A percentile compares a stretch with the other conserved stretches of the same genome.
phyloP scores from a whole-genome alignment of 2,329 filamentous ascomycete species.

The Colletotrichum echinochloae region DNA sequence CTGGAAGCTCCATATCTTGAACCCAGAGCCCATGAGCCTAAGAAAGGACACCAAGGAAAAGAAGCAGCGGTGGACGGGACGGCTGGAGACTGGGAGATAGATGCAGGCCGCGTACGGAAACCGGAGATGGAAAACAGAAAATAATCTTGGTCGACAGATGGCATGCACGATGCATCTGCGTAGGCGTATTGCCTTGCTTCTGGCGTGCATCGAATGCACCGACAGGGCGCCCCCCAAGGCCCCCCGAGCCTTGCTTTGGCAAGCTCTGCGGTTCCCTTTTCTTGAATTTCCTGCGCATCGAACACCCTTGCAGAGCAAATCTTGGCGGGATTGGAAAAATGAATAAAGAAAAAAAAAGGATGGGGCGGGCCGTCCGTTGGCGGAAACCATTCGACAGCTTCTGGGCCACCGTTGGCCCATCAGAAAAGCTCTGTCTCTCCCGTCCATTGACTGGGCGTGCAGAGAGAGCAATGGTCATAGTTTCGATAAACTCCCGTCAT shows the following conservation, averaged over 20 bases:
- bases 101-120: neutral
- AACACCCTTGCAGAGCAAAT: slow-evolving; percentile 11
- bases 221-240: neutral
- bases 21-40: neutral
- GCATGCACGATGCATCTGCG: slow-evolving; percentile 1
- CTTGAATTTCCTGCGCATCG: neutral
- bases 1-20: neutral
- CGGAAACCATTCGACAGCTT: neutral
- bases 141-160: neutral
- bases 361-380: neutral
- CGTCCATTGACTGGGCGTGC: neutral
- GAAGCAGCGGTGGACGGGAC: neutral
- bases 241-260: slow-evolving; percentile 2
- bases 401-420: neutral
- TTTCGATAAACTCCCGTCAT: slow-evolving; percentile 22
- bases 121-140: neutral
- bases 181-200: slow-evolving; percentile 6
- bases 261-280: neutral
- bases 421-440: neutral
- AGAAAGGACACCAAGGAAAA: neutral
- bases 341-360: neutral
- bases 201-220: slow-evolving; percentile 2
- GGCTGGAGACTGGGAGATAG: neutral
- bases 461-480: neutral
- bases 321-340: neutral